phyloP scores from a whole-genome alignment of 73 alveolate species.

The Paraurostyla sp. region DNA sequence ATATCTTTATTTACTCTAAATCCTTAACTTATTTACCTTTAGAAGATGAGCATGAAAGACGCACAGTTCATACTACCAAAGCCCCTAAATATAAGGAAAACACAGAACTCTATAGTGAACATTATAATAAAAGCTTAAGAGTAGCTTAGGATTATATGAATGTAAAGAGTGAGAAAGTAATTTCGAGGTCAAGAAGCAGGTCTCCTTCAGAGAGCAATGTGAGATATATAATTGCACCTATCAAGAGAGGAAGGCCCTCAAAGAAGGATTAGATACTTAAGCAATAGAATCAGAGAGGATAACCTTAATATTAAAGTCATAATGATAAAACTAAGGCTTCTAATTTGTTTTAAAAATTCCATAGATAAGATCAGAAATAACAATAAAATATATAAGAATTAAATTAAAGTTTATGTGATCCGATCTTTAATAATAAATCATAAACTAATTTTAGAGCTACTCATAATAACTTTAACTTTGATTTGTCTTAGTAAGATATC shows the following conservation, averaged over 20 bases:
- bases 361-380: slow-evolving; percentile 47
- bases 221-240: background rate
- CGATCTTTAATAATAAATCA: background rate
- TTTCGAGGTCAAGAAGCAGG: slow-evolving; percentile 29
- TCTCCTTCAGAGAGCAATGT: slow-evolving; percentile 9
- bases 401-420: background rate
- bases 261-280: slow-evolving; percentile 3
- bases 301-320: background rate
- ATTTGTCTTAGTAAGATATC: no score
- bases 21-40: slow-evolving; percentile 26
- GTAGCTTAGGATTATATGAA: background rate
- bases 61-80: slow-evolving; percentile 40
- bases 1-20: background rate
- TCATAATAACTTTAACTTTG: no score
- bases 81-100: slow-evolving; percentile 11
- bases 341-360: background rate
- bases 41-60: slow-evolving; percentile 52
- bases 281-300: background rate
- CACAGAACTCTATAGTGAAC: slow-evolving; percentile 32
- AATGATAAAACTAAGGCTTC: background rate
- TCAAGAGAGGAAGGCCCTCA: slow-evolving; percentile 44
- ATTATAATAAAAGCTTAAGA: slow-evolving; percentile 8
- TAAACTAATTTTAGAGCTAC: background rate
- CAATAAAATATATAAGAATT: background rate
- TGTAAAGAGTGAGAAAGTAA: background rate